phyloP scores from a whole-genome alignment of 805 yeast genomes.

The Wickerhamomyces queroliae region DNA sequence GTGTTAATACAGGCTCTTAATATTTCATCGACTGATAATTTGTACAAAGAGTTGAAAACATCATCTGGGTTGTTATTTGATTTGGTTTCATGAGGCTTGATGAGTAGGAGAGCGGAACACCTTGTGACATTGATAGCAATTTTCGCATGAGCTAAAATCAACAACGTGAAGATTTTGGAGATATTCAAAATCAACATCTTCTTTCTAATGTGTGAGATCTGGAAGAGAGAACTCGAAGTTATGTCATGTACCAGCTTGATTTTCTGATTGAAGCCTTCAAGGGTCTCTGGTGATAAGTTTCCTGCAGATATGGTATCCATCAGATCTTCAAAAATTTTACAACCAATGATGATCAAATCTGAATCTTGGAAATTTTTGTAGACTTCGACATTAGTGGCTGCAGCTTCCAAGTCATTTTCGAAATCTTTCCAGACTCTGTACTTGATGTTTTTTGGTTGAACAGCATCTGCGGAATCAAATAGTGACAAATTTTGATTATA shows the following conservation, averaged over 20 bases:
- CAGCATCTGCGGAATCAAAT: conserved; percentile 13
- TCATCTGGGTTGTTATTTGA: conserved; percentile 21
- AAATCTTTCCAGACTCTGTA: conserved; percentile 15
- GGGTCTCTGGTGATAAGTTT: conserved; percentile 19
- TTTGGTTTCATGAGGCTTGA: conserved; percentile 28
- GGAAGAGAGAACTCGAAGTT: conserved; percentile 13
- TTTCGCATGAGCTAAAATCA: conserved; percentile 25
- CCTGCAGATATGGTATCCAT: conserved; percentile 27
- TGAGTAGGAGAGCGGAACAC: conserved; percentile 29
- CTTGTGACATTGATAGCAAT: conserved; percentile 24
- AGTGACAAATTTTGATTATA: conserved; percentile 16
- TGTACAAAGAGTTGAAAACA: conserved; percentile 20
- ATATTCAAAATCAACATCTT: conserved; percentile 29
- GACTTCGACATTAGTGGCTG: conserved; percentile 2
- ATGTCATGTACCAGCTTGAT: conserved; percentile 18
- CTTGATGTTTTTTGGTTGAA: conserved; percentile 6
- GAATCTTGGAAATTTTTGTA: conserved; percentile 21
- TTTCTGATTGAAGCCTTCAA: conserved; percentile 20
- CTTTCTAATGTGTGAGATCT: conserved; percentile 20
- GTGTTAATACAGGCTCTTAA: conserved; percentile 8
- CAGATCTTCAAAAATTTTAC: conserved; percentile 26
- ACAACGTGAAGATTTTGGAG: conserved; percentile 26
- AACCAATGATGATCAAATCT: conserved; percentile 22
- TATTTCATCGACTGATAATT: conserved; percentile 18
- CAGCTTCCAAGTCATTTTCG: conserved; percentile 9